phyloP scores from a whole-genome alignment of 108 stramenopile genomes.

The Nannochloropsis granulata region DNA sequence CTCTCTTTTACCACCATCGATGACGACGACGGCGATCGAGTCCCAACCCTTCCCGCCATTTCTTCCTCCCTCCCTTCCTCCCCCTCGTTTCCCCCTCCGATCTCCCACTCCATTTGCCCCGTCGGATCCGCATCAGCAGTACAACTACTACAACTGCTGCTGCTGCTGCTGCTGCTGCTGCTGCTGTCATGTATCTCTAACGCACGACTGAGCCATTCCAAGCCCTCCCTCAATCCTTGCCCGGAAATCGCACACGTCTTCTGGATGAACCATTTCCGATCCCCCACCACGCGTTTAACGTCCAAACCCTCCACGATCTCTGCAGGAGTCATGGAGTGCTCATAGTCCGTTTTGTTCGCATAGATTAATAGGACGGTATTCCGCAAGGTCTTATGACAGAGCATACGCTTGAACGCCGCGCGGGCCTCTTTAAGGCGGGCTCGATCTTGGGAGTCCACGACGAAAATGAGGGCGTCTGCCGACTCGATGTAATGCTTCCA shows the following conservation, averaged over 20 bases:
- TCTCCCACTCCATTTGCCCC: neutral
- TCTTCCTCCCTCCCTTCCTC: neutral
- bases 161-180: neutral
- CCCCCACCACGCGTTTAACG: neutral
- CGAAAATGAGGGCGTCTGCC: neutral
- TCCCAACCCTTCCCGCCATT: neutral
- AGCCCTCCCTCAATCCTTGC: neutral
- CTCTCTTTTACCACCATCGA: too few species aligned
- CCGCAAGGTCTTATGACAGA: neutral
- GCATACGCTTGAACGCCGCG: neutral
- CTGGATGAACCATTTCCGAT: neutral
- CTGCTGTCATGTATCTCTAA: neutral
- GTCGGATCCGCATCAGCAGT: too few species aligned
- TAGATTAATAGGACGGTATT: neutral
- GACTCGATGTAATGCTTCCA: constrained; percentile 7
- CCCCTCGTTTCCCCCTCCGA: neutral
- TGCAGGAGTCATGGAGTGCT: neutral
- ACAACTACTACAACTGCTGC: too few species aligned
- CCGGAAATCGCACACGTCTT: neutral
- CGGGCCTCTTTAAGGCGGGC: neutral
- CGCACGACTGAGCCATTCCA: neutral
- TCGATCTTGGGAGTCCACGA: constrained; percentile 6
- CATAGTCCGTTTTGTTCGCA: neutral
- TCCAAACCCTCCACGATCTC: neutral
- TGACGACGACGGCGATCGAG: too few species aligned